Evolutionary conservation across 75 land plant genomes (phyloP).

Genomic region (Adiantum capillusveneris): DNA sequence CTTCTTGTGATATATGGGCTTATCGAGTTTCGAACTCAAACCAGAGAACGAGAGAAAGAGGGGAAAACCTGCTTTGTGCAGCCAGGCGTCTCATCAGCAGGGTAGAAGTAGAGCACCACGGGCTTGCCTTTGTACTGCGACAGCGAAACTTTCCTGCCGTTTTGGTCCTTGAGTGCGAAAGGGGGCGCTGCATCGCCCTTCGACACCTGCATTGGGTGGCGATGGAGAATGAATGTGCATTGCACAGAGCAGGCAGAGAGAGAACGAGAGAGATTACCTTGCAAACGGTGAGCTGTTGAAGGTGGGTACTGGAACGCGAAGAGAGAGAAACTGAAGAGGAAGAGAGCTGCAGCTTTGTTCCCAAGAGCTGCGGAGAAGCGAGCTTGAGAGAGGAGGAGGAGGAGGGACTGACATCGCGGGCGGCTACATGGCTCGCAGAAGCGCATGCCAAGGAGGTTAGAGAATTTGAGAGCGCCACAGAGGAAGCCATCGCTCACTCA

Average conservation of each 20-base stretch:
- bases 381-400: background rate
- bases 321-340: background rate
- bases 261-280: background rate
- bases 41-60: too few species aligned
- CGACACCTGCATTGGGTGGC: constrained; percentile 38
- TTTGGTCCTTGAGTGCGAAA: constrained; percentile 81
- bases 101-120: constrained; percentile 94
- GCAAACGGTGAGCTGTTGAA: constrained; percentile 1
- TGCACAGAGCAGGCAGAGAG: background rate
- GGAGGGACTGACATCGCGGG: too few species aligned
- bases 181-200: constrained; percentile 64
- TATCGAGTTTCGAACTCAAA: too few species aligned
- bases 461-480: too few species aligned
- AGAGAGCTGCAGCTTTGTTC: background rate
- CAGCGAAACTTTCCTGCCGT: constrained; percentile 67
- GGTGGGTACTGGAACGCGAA: background rate
- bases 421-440: background rate
- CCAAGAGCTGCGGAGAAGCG: background rate
- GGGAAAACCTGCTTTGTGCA: constrained; percentile 99
- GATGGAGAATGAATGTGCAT: background rate
- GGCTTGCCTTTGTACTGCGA: constrained; percentile 95
- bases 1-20: too few species aligned
- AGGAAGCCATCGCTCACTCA: too few species aligned
- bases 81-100: constrained; percentile 95
- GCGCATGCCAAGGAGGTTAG: too few species aligned